A percentile compares a stretch with the other conserved stretches of the same genome.
Conservation (phyloP, 208 protist species). For the Acanthamoeba healyi region DNA sequence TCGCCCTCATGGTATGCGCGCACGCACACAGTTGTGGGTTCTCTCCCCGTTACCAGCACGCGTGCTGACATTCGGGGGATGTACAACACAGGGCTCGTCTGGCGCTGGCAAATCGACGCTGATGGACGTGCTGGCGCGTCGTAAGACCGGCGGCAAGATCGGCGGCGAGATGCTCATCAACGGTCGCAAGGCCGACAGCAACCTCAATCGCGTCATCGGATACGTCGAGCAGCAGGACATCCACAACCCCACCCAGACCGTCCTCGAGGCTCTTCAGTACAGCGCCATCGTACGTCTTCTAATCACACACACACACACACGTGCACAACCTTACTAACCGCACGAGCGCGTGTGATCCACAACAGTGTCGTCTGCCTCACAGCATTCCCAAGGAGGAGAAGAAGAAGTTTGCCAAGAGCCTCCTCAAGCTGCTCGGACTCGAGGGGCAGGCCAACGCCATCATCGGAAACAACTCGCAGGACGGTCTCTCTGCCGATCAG, state of each 20-base stretch:
- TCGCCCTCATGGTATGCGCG: slow-evolving; percentile 78
- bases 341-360: background rate
- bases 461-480: slow-evolving; percentile 54
- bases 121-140: slow-evolving; percentile 80
- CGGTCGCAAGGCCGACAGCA: slow-evolving; percentile 60
- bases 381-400: slow-evolving; percentile 47
- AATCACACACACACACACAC: background rate
- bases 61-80: too few relatives aligned
- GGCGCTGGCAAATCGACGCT: slow-evolving; percentile 84
- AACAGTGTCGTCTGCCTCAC: slow-evolving; percentile 46
- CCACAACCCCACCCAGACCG: slow-evolving; percentile 80
- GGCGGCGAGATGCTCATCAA: slow-evolving; percentile 82
- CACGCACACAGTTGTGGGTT: background rate
- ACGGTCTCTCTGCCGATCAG: slow-evolving; percentile 72
- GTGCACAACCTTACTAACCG: background rate
- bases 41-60: too few relatives aligned
- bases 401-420: slow-evolving; percentile 37
- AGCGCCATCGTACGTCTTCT: slow-evolving; percentile 59
- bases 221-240: slow-evolving; percentile 85
- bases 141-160: slow-evolving; percentile 82
- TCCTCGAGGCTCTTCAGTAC: slow-evolving; percentile 74
- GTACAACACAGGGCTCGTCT: slow-evolving; percentile 80
- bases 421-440: slow-evolving; percentile 30
- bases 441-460: slow-evolving; percentile 19
- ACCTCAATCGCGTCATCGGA: slow-evolving; percentile 76